These are phyloP conservation scores for Cystobasidiaceae sp. DNA, from an alignment of 1,284 basidiomycete genomes.

Conservation along the genomic window DNA sequence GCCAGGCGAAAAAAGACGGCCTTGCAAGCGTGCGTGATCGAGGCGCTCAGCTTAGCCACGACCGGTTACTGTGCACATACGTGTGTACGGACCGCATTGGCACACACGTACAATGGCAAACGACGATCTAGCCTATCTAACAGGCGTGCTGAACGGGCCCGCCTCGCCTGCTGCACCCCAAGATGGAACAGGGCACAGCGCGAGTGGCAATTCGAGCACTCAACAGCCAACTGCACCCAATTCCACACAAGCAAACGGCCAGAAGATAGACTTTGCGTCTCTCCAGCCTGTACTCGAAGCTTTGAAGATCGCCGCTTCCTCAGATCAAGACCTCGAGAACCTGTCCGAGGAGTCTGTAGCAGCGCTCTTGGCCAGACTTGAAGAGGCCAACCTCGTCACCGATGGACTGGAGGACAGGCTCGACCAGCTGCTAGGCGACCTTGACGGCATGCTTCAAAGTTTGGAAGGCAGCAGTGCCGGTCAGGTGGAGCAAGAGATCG, in stretches of 20 bases:
- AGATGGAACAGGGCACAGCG: not conserved
- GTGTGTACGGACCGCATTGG: too few species aligned
- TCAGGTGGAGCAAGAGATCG: conserved; percentile 4
- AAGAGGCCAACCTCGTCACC: conserved; percentile 20
- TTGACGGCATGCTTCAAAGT: conserved; percentile 24
- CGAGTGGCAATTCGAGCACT: too few species aligned
- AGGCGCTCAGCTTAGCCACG: too few species aligned
- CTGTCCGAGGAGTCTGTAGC: conserved; percentile 20
- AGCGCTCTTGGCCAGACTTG: conserved; percentile 15
- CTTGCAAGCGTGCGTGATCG: not conserved
- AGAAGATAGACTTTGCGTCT: not conserved
- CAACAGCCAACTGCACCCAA: not conserved
- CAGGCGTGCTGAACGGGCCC: not conserved
- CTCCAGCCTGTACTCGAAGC: conserved; percentile 21
- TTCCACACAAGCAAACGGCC: too few species aligned
- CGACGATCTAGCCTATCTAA: conserved; percentile 23
- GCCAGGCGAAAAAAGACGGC: not conserved
- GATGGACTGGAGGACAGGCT: conserved; percentile 25
- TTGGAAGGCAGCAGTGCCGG: not conserved
- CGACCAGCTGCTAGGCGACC: conserved; percentile 17
- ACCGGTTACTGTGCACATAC: too few species aligned
- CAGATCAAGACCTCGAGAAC: conserved; percentile 19
- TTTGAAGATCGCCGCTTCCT: conserved; percentile 2
- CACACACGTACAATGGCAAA: conserved; percentile 7
- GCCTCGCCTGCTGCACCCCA: not conserved